Base-by-base conservation (phyloP, 2,329 filamentous ascomycete species). In the Xylariales sp. region DNA sequence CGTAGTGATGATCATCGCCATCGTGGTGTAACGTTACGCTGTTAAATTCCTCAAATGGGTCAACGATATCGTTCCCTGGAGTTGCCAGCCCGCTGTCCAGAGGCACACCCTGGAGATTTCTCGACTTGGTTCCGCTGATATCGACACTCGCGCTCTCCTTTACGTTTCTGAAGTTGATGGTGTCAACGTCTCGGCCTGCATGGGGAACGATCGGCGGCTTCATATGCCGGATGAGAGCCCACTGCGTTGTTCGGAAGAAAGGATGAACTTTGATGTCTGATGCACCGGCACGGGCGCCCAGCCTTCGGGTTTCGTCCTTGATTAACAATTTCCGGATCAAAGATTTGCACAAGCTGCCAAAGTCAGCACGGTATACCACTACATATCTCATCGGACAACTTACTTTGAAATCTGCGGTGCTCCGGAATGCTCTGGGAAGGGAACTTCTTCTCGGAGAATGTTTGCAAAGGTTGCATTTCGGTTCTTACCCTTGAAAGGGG, bases 401-500 rank as follows among this genome's bases (percentile, higher is more conserved):
- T 76, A 96, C 91, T 91, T 95, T 44, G 90, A 95, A 44, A 95
- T 87, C 61, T 88, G 87, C 5, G 89, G 88, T 18, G 82, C 75
- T 24, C 87, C 86, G 20, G 84, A 78, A 52, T 93, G 86, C 56
- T 98, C 93, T 0, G 93, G 90, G 66, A 98, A 98, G 5, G 88
- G 87, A 46, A 96, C 93, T 51, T 98, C 93, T 62, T 98, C 93
- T 40, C 90, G 77, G 48, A 98, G 66, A 52, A 98, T 98, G 61
- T 97, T 98, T 46, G 90, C 91, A 69, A 98, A 98, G 0, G 93
- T 98, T 11, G 90, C 89, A 56, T 97, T 98, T 28, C 93, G 81
- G 65, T 96, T 98, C 78, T 98, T 97, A 53, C 93, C 93, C 72
- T 98, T 98, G 76, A 98, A 98, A 1, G 93, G 93, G 1, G 93